Base-by-base conservation (phyloP, 2,329 filamentous ascomycete species). In the Ramularia endophylla region DNA sequence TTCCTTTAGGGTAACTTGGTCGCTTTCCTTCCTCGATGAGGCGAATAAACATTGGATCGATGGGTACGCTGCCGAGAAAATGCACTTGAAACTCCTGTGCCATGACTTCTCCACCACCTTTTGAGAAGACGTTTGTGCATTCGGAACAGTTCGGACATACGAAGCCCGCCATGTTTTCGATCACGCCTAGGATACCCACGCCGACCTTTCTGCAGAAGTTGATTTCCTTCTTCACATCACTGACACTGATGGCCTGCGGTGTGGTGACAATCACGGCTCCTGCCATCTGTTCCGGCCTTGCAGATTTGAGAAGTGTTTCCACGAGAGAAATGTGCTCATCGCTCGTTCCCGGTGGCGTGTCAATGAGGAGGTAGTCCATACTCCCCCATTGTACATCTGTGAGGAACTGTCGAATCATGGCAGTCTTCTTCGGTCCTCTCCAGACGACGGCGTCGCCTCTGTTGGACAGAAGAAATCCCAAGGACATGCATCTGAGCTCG, bases 361-460 rank as follows among this genome's bases (percentile, higher is more conserved):
- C 92, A 58, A 98, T 87, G 44, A 98, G 77, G 0, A 98, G 74
- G 60, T 87, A 97, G 62, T 97, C 90, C n/a, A 87, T 78, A 17
- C 82, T 77, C 40, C 79, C 77, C 92, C 92, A 97, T 20, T 87
- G 74, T 4, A 95, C 89, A 59, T 95, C 89, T 1, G 85, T 84
- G 19, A 98, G 72, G 61, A 98, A 98, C 64, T 98, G 92, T 29
- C 89, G 81, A 44, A 98, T 87, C 92, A 98, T 98, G 37, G 92
- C 92, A 4, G 92, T 98, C 70, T 98, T 98, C 68, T 98, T 98
- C 2, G 92, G 92, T 0, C 92, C 92, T 39, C 92, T 80, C 92
- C 92, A 98, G 28, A 98, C 92, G 0, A 98, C 89, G 0, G 92
- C 90, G 56, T 95, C 88, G 48, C 85, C 86, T 54, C 90, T 74